phyloP scores from a whole-genome alignment of 495 filamentous ascomycete species.

The Hypoxylon crocopeplum region DNA sequence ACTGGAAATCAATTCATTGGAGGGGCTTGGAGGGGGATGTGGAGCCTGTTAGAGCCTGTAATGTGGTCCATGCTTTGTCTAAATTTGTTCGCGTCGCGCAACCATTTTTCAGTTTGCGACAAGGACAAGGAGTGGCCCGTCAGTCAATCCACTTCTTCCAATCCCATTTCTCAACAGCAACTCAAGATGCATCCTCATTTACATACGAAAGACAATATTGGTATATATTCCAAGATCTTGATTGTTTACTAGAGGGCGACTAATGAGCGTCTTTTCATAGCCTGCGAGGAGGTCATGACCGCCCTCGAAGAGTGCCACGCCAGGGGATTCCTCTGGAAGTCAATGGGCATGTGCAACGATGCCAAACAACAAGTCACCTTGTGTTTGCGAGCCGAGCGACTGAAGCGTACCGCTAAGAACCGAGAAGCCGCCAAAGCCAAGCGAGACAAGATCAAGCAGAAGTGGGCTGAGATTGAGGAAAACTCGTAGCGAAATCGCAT shows the following conservation, averaged over 20 bases:
- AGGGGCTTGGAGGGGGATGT: slow-evolving; percentile 28
- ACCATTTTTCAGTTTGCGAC: slow-evolving; percentile 21
- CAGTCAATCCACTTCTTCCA: slow-evolving; percentile 1
- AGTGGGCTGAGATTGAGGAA: slow-evolving; percentile 85
- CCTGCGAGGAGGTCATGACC: slow-evolving; percentile 90
- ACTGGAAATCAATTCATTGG: slow-evolving; percentile 32
- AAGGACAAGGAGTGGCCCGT: background rate
- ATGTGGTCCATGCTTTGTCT: slow-evolving; percentile 41
- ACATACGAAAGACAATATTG: slow-evolving; percentile 86
- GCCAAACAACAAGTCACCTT: slow-evolving; percentile 80
- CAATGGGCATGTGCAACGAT: slow-evolving; percentile 86
- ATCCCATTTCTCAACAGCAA: background rate
- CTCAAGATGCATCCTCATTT: slow-evolving; percentile 93
- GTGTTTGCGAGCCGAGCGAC: slow-evolving; percentile 80
- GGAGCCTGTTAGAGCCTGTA: slow-evolving; percentile 15
- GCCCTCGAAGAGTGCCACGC: slow-evolving; percentile 96
- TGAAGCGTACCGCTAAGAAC: slow-evolving; percentile 77
- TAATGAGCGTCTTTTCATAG: slow-evolving; percentile 51
- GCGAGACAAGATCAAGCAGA: slow-evolving; percentile 68
- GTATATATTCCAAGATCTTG: slow-evolving; percentile 54
- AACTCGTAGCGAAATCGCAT: slow-evolving; percentile 60
- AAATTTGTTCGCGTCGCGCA: slow-evolving; percentile 9
- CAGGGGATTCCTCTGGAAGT: slow-evolving; percentile 86
- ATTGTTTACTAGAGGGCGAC: background rate
- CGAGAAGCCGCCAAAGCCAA: slow-evolving; percentile 73